phyloP scores from a whole-genome alignment of 2,329 filamentous ascomycete species.

The Paradendryphiella salina region DNA sequence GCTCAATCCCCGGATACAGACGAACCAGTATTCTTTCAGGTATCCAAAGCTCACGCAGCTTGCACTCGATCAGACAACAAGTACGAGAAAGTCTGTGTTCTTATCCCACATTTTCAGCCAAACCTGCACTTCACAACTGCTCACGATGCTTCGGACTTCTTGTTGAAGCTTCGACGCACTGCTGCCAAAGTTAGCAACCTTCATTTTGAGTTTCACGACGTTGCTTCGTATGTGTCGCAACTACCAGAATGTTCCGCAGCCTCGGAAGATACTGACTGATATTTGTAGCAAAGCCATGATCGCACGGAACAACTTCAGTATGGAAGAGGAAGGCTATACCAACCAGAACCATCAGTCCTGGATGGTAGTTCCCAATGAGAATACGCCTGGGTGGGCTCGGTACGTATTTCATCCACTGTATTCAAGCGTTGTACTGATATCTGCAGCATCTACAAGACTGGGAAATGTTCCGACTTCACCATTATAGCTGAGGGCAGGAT shows the following conservation, averaged over 20 bases:
- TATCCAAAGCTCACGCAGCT: conserved; percentile 13
- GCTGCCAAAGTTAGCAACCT: conserved; percentile 14
- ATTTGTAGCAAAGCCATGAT: conserved; percentile 4
- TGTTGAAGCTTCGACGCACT: conserved; percentile 11
- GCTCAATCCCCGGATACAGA: conserved; percentile 14
- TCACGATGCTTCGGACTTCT: conserved; percentile 13
- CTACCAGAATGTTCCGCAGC: too few species aligned
- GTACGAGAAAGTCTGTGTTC: conserved; percentile 21
- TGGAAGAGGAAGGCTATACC: conserved; percentile 16
- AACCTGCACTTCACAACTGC: conserved; percentile 19
- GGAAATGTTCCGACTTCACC: conserved; percentile 28
- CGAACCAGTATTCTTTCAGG: conserved; percentile 23
- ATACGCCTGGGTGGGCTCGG: conserved; percentile 17
- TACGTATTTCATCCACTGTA: background rate
- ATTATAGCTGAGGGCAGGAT: conserved; percentile 17
- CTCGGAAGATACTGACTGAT: background rate
- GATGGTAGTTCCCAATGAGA: conserved; percentile 3
- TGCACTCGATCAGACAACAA: conserved; percentile 12
- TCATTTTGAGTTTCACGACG: conserved; percentile 19
- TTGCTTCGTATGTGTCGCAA: conserved; percentile 10
- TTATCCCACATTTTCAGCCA: conserved; percentile 20
- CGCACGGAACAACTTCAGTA: conserved; percentile 15
- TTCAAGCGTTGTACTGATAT: conserved; percentile 1
- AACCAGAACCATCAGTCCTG: background rate
- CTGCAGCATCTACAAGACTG: conserved; percentile 19